Evolutionary conservation across 257 asterid genomes (phyloP), one percentile per base, ranked within the genome.

Genomic region (Fraxinus quadrangulata): DNA sequence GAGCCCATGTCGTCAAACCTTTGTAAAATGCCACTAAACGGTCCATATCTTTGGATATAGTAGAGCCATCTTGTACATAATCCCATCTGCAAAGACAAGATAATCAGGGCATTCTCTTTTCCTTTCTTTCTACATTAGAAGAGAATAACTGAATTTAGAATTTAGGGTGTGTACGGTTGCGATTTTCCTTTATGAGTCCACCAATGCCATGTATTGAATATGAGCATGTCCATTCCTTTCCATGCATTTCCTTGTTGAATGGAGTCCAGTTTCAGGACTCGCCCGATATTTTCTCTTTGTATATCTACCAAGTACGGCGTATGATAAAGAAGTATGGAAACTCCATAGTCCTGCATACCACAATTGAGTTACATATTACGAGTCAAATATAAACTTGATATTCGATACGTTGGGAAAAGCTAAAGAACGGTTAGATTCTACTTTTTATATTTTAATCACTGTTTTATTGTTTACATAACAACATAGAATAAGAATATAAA

Each of bases 121-220:
- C 59, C 26, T 56, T 19, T 56, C 28, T 6, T 17, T 56, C n/a
- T n/a, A 6, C 66, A 19, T n/a, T 54, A 63, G 36, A 61, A 61
- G 17, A 63, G 34, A 24, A 63, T 3, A 12, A 24, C 9, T 1
- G 34, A 33, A 1, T 17, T 5, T 54, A 54, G 26, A n/a, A 51
- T 49, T 51, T 51, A 19, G 24, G 66, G 23, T 59, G 24, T 86
- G 2, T 86, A 92, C 97, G 89, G 74, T 85, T 92, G 94, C 45
- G 81, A 82, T 16, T 67, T 79, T 51, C 97, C 97, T 67, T 83
- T 89, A 84, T 92, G 97, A 71, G 96, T 90, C 97, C 97, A 92
- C 97, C 97, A 92, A 88, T 92, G 97, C 94, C 96, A 92, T 5
- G 96, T 67, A 73, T 92, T 90, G 77, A 92, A 92, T 21, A 92